phyloP scores from a whole-genome alignment of 1,284 basidiomycete species.

The Hemileia vastatrix region DNA sequence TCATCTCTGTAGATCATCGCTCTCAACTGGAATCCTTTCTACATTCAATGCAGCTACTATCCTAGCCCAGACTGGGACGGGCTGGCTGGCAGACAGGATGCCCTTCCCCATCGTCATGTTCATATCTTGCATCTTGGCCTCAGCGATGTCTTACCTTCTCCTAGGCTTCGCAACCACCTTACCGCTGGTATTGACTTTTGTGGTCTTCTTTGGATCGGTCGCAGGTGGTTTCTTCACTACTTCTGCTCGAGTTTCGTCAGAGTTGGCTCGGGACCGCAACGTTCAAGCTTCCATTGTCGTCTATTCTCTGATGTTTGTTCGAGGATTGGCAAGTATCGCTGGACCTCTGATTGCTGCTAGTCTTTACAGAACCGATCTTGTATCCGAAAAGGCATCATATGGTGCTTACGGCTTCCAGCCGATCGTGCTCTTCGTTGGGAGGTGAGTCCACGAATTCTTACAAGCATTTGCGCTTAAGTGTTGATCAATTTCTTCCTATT shows the following conservation, averaged over 20 bases:
- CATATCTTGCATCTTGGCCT: slow-evolving; percentile 26
- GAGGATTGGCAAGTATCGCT: slow-evolving; percentile 26
- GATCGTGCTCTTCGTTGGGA: background rate
- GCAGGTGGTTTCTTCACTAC: slow-evolving; percentile 12
- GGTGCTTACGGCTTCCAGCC: background rate
- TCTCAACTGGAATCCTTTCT: too few relatives aligned
- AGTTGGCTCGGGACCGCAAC: background rate
- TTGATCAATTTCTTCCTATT: too few relatives aligned
- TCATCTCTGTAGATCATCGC: too few relatives aligned
- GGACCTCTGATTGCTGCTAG: slow-evolving; percentile 31
- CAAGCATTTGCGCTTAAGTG: too few relatives aligned
- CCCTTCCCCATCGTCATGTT: slow-evolving; percentile 31
- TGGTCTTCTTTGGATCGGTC: slow-evolving; percentile 31
- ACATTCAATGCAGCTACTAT: slow-evolving; percentile 34
- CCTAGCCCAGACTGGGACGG: slow-evolving; percentile 30
- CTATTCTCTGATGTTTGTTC: background rate
- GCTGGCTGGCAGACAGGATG: slow-evolving; percentile 30
- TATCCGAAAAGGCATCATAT: background rate
- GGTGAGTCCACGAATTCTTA: background rate
- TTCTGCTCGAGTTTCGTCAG: background rate
- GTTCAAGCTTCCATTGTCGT: background rate
- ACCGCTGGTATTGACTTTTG: slow-evolving; percentile 31
- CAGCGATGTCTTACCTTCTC: slow-evolving; percentile 28
- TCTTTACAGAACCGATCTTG: slow-evolving; percentile 9
- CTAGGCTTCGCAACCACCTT: slow-evolving; percentile 33